Evolutionary conservation across 2,329 filamentous ascomycete species (phyloP).

Genomic region (Zymoseptoria ardabiliae): DNA sequence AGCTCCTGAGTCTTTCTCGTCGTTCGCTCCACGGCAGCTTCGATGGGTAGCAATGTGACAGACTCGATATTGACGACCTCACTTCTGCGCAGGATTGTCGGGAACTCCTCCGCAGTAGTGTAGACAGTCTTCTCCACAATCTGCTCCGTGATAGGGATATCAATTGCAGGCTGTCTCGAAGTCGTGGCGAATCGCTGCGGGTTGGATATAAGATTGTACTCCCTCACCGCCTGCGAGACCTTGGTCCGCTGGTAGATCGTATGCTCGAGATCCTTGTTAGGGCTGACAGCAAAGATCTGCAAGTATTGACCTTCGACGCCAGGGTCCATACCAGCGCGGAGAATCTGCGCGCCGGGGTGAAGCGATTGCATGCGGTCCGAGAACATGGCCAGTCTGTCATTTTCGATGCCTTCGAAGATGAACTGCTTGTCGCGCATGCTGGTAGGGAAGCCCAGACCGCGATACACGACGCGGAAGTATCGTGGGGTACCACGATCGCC

Average conservation of each 20-base stretch:
- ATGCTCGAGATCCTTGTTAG: conserved; percentile 74
- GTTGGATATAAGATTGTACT: conserved; percentile 72
- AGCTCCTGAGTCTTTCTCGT: conserved; percentile 87
- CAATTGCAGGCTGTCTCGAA: conserved; percentile 56
- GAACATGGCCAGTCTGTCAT: conserved; percentile 72
- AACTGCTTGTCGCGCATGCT: conserved; percentile 83
- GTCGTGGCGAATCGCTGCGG: conserved; percentile 75
- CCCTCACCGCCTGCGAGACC: conserved; percentile 73
- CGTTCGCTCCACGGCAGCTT: conserved; percentile 86
- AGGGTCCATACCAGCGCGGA: conserved; percentile 58
- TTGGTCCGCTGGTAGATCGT: conserved; percentile 83
- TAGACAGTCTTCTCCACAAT: conserved; percentile 79
- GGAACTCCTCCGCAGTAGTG: conserved; percentile 77
- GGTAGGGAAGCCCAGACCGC: conserved; percentile 77
- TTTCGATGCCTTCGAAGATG: conserved; percentile 75
- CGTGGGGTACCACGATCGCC: conserved; percentile 70
- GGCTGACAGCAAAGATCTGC: conserved; percentile 70
- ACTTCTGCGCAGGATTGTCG: conserved; percentile 80
- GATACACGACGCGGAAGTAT: conserved; percentile 88
- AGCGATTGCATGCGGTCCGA: conserved; percentile 88
- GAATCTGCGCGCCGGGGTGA: conserved; percentile 76
- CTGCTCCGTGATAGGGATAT: conserved; percentile 61
- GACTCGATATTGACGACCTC: conserved; percentile 68
- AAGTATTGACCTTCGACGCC: conserved; percentile 88
- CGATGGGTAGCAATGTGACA: conserved; percentile 62